These are phyloP conservation scores for Tulasnella sp. DNA, from an alignment of 768 basidiomycete species.

Conservation along the genomic window DNA sequence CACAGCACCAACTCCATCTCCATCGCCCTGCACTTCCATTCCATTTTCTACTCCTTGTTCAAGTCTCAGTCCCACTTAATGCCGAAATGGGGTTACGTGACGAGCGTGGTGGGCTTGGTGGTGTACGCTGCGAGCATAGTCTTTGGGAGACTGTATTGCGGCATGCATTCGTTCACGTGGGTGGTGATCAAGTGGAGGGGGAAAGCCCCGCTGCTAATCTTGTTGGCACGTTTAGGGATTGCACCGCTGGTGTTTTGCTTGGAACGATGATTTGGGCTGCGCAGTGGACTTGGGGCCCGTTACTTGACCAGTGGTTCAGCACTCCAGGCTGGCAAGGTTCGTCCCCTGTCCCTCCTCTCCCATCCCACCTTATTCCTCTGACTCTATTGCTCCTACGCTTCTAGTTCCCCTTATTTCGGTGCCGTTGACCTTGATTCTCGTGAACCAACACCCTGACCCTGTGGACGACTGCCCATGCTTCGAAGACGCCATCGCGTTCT, in stretches of 20 bases:
- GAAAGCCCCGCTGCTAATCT: not conserved
- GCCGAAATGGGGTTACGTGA: conserved; percentile 17
- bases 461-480: conserved; percentile 98
- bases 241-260: conserved; percentile 56
- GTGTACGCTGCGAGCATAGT: conserved; percentile 69
- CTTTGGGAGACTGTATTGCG: conserved; percentile 76
- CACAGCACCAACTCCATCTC: conserved; percentile 90
- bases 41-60: conserved; percentile 5
- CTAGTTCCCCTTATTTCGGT: conserved; percentile 35
- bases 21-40: conserved; percentile 73
- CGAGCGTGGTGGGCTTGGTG: conserved; percentile 38
- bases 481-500: conserved; percentile 91
- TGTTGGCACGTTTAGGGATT: conserved; percentile 45
- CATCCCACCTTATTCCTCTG: not conserved
- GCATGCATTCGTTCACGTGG: conserved; percentile 76
- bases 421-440: conserved; percentile 57
- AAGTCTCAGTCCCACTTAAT: not conserved
- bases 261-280: conserved; percentile 63
- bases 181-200: not conserved
- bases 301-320: conserved; percentile 44
- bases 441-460: conserved; percentile 90
- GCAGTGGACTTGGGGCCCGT: conserved; percentile 40
- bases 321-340: conserved; percentile 38
- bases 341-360: conserved; percentile 17
- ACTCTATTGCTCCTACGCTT: conserved; percentile 36